Base-by-base conservation (phyloP, 306 rosid genomes). In the Vigna nakashimae region DNA sequence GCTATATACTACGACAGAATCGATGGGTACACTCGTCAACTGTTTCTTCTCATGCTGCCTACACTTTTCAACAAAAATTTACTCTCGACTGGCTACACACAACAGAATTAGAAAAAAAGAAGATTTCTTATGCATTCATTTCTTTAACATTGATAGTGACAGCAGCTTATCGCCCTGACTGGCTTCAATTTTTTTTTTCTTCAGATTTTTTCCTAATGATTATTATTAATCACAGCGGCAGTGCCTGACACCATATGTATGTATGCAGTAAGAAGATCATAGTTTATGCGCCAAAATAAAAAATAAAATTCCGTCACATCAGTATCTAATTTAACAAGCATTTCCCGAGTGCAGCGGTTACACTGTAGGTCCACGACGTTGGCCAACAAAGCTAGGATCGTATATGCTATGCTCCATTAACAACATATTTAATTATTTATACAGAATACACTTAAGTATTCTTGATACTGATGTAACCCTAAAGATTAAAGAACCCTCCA, bases 351-450 rank as follows among this genome's bases (percentile, higher is more conserved):
- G 75, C 67, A 56, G 28, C 56, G 63, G 74, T 70, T 48, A 69
- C 65, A 59, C 53, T 17, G 69, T 59, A 26, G 53, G 65, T 20
- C 22, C 65, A 22, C 40, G 64, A 53, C n/a, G 52, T 13, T 10
- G 17, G 56, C 60, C 76, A 73, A 62, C 18, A 73, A 68, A 24
- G 42, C 12, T 67, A 43, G 9, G 58, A 55, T 77, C 6, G 64
- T 38, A 82, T 65, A 77, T 82, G 73, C 79, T 66, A 32, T 65
- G 45, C 64, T 78, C 83, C 58, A 79, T 74, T 74, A 24, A 64
- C 42, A 24, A 55, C 42, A 62, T 69, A 69, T 64, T 74, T 62
- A 69, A 83, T 63, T 62, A 36, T 69, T 75, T 64, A 56, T 55
- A 52, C 1, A 36, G 62, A 75, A 63, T 30, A 79, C 74, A 64